These are phyloP conservation scores for Glaciozyma martinii DNA, from an alignment of 768 basidiomycete species.

Conservation along the genomic window DNA sequence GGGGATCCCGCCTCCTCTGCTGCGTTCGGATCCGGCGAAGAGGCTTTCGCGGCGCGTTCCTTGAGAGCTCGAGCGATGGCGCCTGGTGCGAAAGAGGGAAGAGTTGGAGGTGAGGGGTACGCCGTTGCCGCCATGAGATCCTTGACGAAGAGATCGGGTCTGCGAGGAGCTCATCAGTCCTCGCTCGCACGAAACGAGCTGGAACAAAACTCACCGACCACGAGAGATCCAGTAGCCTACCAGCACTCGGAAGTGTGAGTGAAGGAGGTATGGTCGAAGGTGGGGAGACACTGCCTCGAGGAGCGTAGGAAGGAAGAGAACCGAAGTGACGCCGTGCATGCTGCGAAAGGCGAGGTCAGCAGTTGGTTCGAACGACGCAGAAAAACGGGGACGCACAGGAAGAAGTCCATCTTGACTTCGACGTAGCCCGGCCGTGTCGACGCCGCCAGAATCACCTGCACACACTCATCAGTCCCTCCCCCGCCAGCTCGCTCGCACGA, in stretches of 20 bases:
- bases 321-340: slow-evolving; percentile 34
- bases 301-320: slow-evolving; percentile 33
- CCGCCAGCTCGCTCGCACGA: background rate
- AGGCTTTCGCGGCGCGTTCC: background rate
- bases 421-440: slow-evolving; percentile 30
- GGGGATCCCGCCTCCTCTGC: background rate
- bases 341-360: background rate
- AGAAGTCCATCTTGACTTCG: slow-evolving; percentile 34
- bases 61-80: background rate
- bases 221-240: slow-evolving; percentile 34
- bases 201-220: slow-evolving; percentile 16
- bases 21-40: background rate
- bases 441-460: slow-evolving; percentile 28
- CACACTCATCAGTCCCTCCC: background rate
- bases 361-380: too few species aligned
- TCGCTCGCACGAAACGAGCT: background rate
- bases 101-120: slow-evolving; percentile 9
- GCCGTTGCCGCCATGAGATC: slow-evolving; percentile 31
- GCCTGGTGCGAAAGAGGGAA: background rate
- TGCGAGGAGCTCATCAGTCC: background rate
- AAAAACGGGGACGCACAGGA: slow-evolving; percentile 14
- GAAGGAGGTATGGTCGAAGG: slow-evolving; percentile 30
- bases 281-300: slow-evolving; percentile 33
- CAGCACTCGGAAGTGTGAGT: slow-evolving; percentile 33
- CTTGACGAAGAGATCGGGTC: slow-evolving; percentile 30